phyloP scores from a whole-genome alignment of 768 basidiomycete genomes.

The Phaffia australis region DNA sequence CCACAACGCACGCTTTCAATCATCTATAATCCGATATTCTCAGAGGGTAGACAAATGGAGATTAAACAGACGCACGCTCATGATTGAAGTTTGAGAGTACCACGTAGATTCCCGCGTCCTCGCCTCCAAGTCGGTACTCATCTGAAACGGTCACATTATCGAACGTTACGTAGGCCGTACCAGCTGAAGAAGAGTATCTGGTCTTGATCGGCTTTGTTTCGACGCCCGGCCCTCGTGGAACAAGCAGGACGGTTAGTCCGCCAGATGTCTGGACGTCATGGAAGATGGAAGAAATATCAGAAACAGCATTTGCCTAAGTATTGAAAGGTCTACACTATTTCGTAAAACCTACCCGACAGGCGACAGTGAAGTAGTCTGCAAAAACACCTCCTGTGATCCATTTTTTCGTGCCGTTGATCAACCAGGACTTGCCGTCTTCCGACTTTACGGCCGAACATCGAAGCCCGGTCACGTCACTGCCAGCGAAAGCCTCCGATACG shows the following conservation, averaged over 20 bases:
- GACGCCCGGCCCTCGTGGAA: slow-evolving; percentile 69
- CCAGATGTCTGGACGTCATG: slow-evolving; percentile 40
- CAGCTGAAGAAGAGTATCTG: slow-evolving; percentile 76
- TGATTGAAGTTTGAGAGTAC: slow-evolving; percentile 25
- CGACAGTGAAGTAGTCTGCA: slow-evolving; percentile 66
- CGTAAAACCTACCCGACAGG: neutral
- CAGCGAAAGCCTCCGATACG: slow-evolving; percentile 80
- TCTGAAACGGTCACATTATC: slow-evolving; percentile 71
- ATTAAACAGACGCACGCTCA: neutral
- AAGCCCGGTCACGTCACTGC: slow-evolving; percentile 59
- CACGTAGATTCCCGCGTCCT: slow-evolving; percentile 72
- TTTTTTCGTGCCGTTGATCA: slow-evolving; percentile 74
- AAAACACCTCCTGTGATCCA: slow-evolving; percentile 61
- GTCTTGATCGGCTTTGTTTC: slow-evolving; percentile 82
- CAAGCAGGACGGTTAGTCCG: slow-evolving; percentile 73
- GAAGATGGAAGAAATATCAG: neutral
- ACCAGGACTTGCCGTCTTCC: slow-evolving; percentile 68
- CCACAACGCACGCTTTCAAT: too few relatives aligned
- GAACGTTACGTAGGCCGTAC: slow-evolving; percentile 45
- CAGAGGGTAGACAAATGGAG: neutral
- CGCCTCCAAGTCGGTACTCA: slow-evolving; percentile 72
- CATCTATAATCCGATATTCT: neutral
- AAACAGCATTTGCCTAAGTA: neutral
- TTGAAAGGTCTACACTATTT: neutral
- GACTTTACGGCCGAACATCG: slow-evolving; percentile 63